A percentile compares a stretch with the other conserved stretches of the same genome.
Evolutionary conservation across 495 filamentous ascomycete species (phyloP).

Genomic region (Penicillium bialowiezense): DNA sequence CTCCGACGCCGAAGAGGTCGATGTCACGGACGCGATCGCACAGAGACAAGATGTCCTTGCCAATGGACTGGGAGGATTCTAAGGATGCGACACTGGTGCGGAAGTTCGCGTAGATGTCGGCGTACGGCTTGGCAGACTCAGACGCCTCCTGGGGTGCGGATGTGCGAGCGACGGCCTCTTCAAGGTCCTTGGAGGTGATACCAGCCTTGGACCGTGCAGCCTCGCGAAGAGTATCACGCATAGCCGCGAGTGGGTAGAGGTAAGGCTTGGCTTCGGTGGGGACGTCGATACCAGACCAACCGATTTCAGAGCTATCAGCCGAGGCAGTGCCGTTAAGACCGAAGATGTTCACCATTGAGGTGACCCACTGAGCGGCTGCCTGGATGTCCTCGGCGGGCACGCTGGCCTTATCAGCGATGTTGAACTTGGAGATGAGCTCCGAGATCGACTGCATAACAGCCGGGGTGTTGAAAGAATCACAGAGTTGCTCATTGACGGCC

Average conservation of each 20-base stretch:
- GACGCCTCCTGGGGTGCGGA: slow-evolving; percentile 21
- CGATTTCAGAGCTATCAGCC: slow-evolving; percentile 60
- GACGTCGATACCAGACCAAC: slow-evolving; percentile 76
- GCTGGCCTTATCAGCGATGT: slow-evolving; percentile 61
- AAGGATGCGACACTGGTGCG: slow-evolving; percentile 42
- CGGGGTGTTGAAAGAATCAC: slow-evolving; percentile 88
- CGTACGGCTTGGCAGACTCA: slow-evolving; percentile 36
- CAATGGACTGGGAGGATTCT: slow-evolving; percentile 38
- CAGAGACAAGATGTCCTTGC: slow-evolving; percentile 63
- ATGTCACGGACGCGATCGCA: slow-evolving; percentile 79
- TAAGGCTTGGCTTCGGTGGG: slow-evolving; percentile 61
- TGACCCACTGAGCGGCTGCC: slow-evolving; percentile 73
- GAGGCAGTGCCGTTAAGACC: slow-evolving; percentile 70
- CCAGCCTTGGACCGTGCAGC: slow-evolving; percentile 45
- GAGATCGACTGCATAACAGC: slow-evolving; percentile 70
- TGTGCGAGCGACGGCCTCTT: slow-evolving; percentile 26
- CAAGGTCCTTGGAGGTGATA: slow-evolving; percentile 31
- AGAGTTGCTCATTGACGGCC: slow-evolving; percentile 63
- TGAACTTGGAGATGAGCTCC: slow-evolving; percentile 70
- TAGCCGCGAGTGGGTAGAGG: slow-evolving; percentile 58
- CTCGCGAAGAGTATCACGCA: slow-evolving; percentile 66
- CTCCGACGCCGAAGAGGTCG: slow-evolving; percentile 72
- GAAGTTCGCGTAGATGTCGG: slow-evolving; percentile 35
- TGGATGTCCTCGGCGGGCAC: slow-evolving; percentile 53
- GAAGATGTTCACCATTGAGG: slow-evolving; percentile 77